Conservation (phyloP, 202 grass and related monocot species). For the Panicum virgatum region DNA sequence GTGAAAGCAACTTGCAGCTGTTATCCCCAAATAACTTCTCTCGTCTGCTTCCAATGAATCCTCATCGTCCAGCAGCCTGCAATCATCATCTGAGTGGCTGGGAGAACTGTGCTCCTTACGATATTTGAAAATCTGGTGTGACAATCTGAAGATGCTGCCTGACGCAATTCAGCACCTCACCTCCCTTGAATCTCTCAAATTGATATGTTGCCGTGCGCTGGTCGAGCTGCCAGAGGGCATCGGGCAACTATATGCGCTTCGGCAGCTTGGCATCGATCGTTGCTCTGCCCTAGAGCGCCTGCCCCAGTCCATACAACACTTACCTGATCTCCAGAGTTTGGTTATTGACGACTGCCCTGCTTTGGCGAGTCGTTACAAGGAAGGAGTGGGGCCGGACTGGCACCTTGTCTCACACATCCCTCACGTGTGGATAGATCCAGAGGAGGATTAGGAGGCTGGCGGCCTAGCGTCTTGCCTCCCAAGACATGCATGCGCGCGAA, state of each 20-base stretch:
- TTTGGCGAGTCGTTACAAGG: background rate
- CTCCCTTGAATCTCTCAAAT: background rate
- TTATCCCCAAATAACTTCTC: background rate
- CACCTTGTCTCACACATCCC: slow-evolving; percentile 15
- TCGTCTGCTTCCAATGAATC: background rate
- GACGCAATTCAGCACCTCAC: slow-evolving; percentile 4
- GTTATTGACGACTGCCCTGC: too few species aligned
- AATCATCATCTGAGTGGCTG: too few species aligned
- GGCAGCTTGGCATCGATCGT: rapidly evolving
- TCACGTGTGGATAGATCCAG: background rate
- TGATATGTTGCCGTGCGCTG: background rate
- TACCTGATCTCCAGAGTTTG: background rate
- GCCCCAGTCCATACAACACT: background rate
- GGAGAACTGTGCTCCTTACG: too few species aligned
- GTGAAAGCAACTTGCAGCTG: background rate
- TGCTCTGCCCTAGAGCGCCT: background rate
- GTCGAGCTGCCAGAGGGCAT: background rate
- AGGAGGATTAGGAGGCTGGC: too few species aligned
- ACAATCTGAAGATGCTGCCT: background rate
- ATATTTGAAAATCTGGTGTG: too few species aligned
- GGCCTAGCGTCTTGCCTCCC: too few species aligned
- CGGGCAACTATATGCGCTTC: background rate
- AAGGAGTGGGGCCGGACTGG: background rate
- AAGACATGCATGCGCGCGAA: too few species aligned
- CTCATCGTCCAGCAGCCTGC: background rate